These are phyloP conservation scores for Besnoitia besnoiti DNA, from an alignment of 169 alveolate species.

Conservation along the genomic window DNA sequence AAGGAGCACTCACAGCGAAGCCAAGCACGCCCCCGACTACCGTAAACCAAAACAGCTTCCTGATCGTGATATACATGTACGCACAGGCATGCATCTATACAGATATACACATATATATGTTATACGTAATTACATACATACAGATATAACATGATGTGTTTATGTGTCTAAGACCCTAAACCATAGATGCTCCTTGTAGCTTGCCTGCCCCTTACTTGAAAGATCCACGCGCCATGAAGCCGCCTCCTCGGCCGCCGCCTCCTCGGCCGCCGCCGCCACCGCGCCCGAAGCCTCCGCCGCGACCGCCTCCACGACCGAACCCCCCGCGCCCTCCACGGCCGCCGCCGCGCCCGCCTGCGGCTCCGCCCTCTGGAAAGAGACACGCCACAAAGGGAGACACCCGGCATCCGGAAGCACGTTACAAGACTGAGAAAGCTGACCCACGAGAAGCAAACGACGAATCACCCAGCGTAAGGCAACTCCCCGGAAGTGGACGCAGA, in stretches of 20 bases:
- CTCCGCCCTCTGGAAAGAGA: neutral
- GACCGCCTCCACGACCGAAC: constrained; percentile 53
- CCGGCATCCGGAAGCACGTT: neutral
- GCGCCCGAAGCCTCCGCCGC: constrained; percentile 65
- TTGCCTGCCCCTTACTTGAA: neutral
- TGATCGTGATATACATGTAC: neutral
- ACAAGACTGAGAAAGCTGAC: too few species aligned
- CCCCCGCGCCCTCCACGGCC: constrained; percentile 62
- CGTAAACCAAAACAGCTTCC: too few species aligned
- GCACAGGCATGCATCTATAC: neutral
- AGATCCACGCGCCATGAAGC: neutral
- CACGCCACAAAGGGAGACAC: neutral
- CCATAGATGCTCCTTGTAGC: too few species aligned
- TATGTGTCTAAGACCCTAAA: neutral
- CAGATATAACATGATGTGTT: neutral
- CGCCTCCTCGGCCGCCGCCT: constrained; percentile 62
- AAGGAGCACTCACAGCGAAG: too few species aligned
- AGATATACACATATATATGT: neutral
- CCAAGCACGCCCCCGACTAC: too few species aligned
- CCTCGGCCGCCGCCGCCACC: constrained; percentile 69
- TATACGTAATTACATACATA: neutral
- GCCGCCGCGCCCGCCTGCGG: constrained; percentile 49
- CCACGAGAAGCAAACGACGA: too few species aligned
- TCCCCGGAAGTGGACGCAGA: too few species aligned
- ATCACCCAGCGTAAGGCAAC: too few species aligned